Base-by-base conservation (phyloP, 495 filamentous ascomycete species). In the Trichoderma gamsii region DNA sequence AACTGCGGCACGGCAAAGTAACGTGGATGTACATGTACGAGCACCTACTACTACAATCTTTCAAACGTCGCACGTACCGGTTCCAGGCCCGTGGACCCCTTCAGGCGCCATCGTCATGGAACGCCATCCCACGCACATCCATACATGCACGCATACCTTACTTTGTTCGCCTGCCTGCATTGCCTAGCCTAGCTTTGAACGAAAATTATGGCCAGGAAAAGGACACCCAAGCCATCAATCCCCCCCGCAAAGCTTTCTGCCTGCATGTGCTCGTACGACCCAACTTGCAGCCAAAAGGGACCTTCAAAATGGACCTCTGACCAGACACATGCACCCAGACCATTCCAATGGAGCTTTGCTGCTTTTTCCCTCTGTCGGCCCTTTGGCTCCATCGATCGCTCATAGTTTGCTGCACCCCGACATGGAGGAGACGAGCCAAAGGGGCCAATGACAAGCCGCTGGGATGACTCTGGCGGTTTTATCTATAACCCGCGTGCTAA, bases 241-340 rank as follows among this genome's bases (percentile, higher is more conserved):
- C 13, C n/a, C 51, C 51, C 51, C 51, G 18, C 51, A n/a, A n/a
- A 9, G 51, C 16, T 6, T n/a, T 46, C 7, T 46, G 43, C 21
- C 51, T 56, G 51, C 51, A 56, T 56, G 35, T 7, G 51, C 51
- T 56, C 18, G 51, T 56, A 56, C 51, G 51, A 56, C 51, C 51
- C 51, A 56, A 56, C 51, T 25, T 25, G 51, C 51, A 56, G 21
- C 49, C 3, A 3, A 18, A 13, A 23, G 7, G 32, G 21, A 52
- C 13, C 13, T 23, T 46, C 18, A 46, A 44, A 44, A 18, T 16
- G 43, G 43, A 46, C n/a, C n/a, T n/a, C n/a, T n/a, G n/a, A n/a
- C 4, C 43, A 18, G 12, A 46, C 18, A 29, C 29, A 29, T 29
- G 29, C 4, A 29, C 29, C 29, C 29, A 46, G 43, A 18, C 43